Evolutionary conservation across 2,329 filamentous ascomycete species (phyloP), one percentile per base, ranked within the genome.

Genomic region (Fusarium tricinctum): DNA sequence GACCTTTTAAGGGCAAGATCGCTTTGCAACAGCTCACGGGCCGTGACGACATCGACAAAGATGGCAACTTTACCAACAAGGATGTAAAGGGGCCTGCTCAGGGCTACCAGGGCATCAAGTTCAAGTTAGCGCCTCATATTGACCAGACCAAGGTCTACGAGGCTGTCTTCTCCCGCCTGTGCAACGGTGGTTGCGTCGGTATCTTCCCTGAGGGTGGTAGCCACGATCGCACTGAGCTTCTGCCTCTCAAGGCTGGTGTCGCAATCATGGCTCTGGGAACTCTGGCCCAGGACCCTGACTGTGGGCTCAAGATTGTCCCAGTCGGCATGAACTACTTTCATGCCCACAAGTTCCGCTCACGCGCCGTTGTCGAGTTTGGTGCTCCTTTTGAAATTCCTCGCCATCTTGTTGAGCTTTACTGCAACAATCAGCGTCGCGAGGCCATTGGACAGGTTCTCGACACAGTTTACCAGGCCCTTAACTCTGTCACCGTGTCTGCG

Each of bases 321-420:
- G 94, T 96, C 51, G 95, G 95, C 73, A 97, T 99, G 95, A 99
- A 99, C 80, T 99, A 99, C 81, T 99, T 99, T 81, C 95, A 98
- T 80, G 92, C 95, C 0, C 95, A 99, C 85, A 99, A 98, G 79
- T 99, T 99, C 81, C 91, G 95, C 45, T 98, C 95, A 68, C 89
- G 96, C 77, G 96, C 95, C 35, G 95, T 99, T 6, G 90, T 98
- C 63, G 96, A 99, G 77, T 99, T 98, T 74, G 96, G 96, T 10
- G 90, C 89, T 26, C 94, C 96, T 0, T 90, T 98, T 66, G 92
- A 97, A 70, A 89, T 98, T 12, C 91, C 94, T 1, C 83, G 84
- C 20, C 92, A 97, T 74, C 82, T 97, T 33, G 93, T 97, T 7
- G 87, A 94, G 66, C 89, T 93, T 79, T 98, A 97, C 81, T 91